Conservation (phyloP, 371 early-diverging fungal genomes). For the Racocetra persica region DNA sequence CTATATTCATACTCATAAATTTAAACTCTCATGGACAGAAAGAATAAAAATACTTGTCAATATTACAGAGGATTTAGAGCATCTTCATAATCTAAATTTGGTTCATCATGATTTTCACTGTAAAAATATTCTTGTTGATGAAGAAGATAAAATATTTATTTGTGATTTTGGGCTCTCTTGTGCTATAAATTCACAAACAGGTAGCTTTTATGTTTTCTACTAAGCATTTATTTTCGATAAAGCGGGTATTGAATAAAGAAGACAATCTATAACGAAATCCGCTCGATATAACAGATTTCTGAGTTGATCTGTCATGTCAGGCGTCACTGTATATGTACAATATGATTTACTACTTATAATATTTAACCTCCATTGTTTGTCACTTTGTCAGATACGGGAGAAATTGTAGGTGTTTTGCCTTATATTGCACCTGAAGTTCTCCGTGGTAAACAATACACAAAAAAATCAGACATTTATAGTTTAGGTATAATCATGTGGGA, state of each 20-base stretch:
- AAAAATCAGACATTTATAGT: constrained; percentile 60
- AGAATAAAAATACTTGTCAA: constrained; percentile 19
- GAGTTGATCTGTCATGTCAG: too few species aligned
- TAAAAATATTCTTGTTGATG: constrained; percentile 27
- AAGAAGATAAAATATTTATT: neutral
- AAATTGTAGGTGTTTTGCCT: constrained; percentile 52
- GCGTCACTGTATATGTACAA: too few species aligned
- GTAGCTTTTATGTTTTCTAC: neutral
- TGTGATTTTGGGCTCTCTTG: constrained; percentile 22
- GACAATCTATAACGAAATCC: too few species aligned
- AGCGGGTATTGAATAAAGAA: neutral
- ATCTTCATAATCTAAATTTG: neutral
- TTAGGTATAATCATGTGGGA: constrained; percentile 65
- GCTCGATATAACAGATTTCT: too few species aligned
- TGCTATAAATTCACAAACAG: neutral
- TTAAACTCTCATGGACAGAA: neutral
- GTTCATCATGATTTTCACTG: constrained; percentile 28
- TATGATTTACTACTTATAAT: neutral
- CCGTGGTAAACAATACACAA: constrained; percentile 53
- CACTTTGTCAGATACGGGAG: constrained; percentile 27
- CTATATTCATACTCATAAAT: neutral
- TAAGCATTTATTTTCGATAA: neutral
- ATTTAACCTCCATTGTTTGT: neutral
- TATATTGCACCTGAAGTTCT: constrained; percentile 66
- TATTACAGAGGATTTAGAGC: neutral